Base-by-base conservation (phyloP, 345 rosid genomes). In the Noccaea caerulescens region DNA sequence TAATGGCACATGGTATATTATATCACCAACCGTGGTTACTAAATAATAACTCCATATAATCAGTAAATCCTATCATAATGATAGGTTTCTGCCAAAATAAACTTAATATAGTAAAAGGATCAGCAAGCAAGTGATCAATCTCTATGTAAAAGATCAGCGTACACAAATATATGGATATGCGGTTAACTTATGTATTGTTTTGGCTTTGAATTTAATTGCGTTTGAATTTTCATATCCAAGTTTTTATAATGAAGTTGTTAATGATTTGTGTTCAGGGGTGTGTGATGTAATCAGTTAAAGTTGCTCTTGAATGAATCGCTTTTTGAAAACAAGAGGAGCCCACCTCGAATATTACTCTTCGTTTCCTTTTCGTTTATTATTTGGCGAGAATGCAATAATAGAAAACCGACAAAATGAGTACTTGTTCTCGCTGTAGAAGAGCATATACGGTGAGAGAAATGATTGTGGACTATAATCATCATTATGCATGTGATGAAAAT, bases 261-360 rank as follows among this genome's bases (percentile, higher is more conserved):
- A 27, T 27, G 20, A 10, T 59, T 16, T n/a, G 8, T 10, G 43
- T 16, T 8, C 23, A 4, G 10, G 33, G 42, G 76, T 42, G 45
- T 63, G 65, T 64, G 27, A 72, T 65, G 65, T 38, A 72, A 65
- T 65, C 18, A 16, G 46, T 47, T 32, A 56, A 72, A 46, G 71
- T 38, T 65, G 60, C 23, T 57, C 59, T 66, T 44, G 4, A 72
- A 37, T 72, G 52, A 37, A 64, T 64, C n/a, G 59, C 53, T 73
- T 58, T 66, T 47, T 49, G 59, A 60, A 66, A 58, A 58, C 72
- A 66, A 65, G 52, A 65, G 71, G 77, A 73, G 66, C 77, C 77
- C 67, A 66, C 67, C 57, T 9, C 23, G n/a, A 41, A 66, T 59
- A 34, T 3, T 38, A 54, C 14, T 37, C 71, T 38, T 64, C 25